Conservation (phyloP, 768 basidiomycete species). For the Rhodotorula taiwanensis region DNA sequence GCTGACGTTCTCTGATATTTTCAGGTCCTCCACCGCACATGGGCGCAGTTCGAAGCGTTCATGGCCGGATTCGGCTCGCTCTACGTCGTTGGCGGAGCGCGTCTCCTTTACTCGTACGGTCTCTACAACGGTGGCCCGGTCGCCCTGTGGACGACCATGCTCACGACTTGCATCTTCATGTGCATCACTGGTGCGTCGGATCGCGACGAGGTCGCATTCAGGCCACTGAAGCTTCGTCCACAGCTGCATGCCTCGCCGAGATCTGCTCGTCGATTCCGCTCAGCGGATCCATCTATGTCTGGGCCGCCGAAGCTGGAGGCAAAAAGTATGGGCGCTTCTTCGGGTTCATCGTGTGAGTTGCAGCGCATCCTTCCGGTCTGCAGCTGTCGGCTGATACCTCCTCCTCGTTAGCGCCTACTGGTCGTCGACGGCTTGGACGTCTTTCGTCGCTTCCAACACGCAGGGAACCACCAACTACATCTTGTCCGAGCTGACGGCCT, state of each 20-base stretch:
- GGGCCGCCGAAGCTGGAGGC: conserved; percentile 89
- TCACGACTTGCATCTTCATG: conserved; percentile 79
- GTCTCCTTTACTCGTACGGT: conserved; percentile 72
- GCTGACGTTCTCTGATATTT: not conserved
- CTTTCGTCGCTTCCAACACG: conserved; percentile 79
- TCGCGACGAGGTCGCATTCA: no score
- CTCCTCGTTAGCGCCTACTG: conserved; percentile 60
- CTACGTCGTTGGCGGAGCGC: conserved; percentile 70
- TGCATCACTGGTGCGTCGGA: conserved; percentile 56
- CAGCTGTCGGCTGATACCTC: not conserved
- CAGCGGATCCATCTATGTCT: conserved; percentile 80
- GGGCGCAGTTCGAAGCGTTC: conserved; percentile 76
- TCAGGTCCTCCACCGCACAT: conserved; percentile 77
- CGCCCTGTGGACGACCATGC: conserved; percentile 69
- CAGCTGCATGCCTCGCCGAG: conserved; percentile 74
- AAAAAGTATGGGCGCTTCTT: conserved; percentile 77
- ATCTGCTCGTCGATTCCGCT: conserved; percentile 69
- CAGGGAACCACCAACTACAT: conserved; percentile 87
- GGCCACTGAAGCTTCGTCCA: no score
- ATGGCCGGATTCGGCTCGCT: conserved; percentile 81
- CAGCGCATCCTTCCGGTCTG: not conserved
- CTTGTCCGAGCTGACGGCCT: conserved; percentile 73
- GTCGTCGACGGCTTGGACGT: conserved; percentile 94
- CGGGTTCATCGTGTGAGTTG: conserved; percentile 62
- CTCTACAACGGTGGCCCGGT: conserved; percentile 78